Conservation (phyloP, 495 filamentous ascomycete species). For the Xylaria curta region DNA sequence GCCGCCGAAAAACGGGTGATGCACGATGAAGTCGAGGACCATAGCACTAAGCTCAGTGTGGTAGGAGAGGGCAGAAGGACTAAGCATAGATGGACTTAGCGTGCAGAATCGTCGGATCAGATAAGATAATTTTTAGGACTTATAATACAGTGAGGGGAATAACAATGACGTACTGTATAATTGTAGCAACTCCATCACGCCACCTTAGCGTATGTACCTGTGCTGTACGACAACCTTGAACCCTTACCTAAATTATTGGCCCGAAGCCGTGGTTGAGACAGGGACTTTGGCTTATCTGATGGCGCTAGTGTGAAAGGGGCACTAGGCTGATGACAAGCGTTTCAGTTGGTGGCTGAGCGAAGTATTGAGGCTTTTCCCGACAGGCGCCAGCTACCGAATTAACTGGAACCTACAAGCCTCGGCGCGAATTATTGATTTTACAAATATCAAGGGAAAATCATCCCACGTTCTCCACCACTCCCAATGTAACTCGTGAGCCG, state of each 20-base stretch:
- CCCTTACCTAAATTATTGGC: not conserved
- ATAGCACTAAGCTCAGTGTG: slow-evolving; percentile 27
- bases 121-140: slow-evolving; percentile 40
- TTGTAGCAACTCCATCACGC: not conserved
- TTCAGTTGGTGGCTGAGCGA: slow-evolving; percentile 13
- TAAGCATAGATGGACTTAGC: slow-evolving; percentile 29
- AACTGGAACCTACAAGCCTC: slow-evolving; percentile 10
- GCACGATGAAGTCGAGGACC: slow-evolving; percentile 18
- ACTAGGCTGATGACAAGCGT: not conserved
- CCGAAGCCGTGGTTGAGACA: not conserved
- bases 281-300: slow-evolving; percentile 36
- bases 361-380: slow-evolving; percentile 1
- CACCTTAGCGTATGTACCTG: not conserved
- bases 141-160: not conserved
- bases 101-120: slow-evolving; percentile 39
- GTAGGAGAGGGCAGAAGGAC: slow-evolving; percentile 24
- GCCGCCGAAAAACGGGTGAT: slow-evolving; percentile 33
- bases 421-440: not conserved
- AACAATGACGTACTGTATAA: not conserved
- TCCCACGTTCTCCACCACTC: slow-evolving; percentile 20
- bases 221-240: not conserved
- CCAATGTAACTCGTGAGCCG: not conserved
- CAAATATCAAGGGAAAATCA: slow-evolving; percentile 7
- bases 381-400: slow-evolving; percentile 4
- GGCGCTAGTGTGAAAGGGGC: slow-evolving; percentile 31